Evolutionary conservation across 495 filamentous ascomycete genomes (phyloP).

Genomic region (Aspergillus conjunctus): DNA sequence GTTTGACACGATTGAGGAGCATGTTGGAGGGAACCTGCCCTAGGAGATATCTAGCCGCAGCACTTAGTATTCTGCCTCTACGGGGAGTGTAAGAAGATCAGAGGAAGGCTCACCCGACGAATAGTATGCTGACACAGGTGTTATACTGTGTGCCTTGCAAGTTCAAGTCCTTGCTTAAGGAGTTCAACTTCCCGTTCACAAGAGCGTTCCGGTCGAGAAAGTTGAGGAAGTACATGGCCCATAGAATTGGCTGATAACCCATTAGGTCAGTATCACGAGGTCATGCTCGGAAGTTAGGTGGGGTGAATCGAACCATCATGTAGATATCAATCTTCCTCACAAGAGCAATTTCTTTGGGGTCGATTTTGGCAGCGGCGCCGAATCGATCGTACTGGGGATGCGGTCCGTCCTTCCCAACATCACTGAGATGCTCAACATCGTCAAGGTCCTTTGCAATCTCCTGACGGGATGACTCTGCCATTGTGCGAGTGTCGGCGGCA

Average conservation of each 20-base stretch:
- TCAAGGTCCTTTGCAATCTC: background rate
- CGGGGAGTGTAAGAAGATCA: no score
- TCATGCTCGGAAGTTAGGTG: no score
- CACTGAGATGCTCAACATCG: slow-evolving; percentile 9
- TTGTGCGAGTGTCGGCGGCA: background rate
- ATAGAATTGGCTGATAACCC: slow-evolving; percentile 38
- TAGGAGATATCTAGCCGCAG: slow-evolving; percentile 40
- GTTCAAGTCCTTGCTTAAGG: slow-evolving; percentile 45
- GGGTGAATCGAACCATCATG: slow-evolving; percentile 36
- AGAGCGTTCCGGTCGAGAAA: slow-evolving; percentile 51
- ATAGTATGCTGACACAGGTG: slow-evolving; percentile 57
- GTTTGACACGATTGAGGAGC: slow-evolving; percentile 50
- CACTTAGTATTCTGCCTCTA: background rate
- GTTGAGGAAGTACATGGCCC: slow-evolving; percentile 54
- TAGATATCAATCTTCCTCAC: slow-evolving; percentile 51
- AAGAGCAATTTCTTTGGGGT: slow-evolving; percentile 27
- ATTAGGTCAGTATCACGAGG: slow-evolving; percentile 1
- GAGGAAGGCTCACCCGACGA: slow-evolving; percentile 51
- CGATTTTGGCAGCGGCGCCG: slow-evolving; percentile 13
- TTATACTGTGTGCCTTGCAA: slow-evolving; percentile 52
- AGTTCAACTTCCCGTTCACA: slow-evolving; percentile 36
- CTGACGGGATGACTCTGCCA: background rate
- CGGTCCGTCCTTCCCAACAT: slow-evolving; percentile 4
- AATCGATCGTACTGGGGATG: slow-evolving; percentile 18
- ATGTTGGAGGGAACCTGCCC: slow-evolving; percentile 61